Evolutionary conservation across 2,329 filamentous ascomycete genomes (phyloP).

Genomic region (Calonectria fujianensis): DNA sequence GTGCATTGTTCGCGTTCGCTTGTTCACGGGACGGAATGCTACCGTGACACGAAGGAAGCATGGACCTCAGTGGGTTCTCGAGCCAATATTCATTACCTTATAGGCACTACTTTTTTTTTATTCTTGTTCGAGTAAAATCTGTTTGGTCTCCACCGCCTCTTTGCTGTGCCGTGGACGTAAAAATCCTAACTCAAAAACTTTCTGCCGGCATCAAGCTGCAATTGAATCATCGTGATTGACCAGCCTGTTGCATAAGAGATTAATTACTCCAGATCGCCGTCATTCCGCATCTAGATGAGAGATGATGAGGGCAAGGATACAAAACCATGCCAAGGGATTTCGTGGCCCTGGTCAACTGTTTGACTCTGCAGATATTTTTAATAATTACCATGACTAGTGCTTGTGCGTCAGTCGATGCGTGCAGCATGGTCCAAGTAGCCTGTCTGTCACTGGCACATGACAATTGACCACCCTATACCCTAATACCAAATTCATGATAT

Average conservation of each 20-base stretch:
- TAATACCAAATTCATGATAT: not conserved
- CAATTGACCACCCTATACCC: not conserved
- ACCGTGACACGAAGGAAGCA: not conserved
- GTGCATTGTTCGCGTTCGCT: not conserved
- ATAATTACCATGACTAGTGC: not conserved
- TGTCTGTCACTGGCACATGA: not conserved
- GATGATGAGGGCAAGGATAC: constrained; percentile 9
- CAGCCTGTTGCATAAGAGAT: not conserved
- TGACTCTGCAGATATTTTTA: not conserved
- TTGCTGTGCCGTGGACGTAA: not conserved
- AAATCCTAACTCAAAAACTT: not conserved
- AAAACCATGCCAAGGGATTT: not conserved
- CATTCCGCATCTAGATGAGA: not conserved
- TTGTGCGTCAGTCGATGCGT: not conserved
- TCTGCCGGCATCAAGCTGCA: not conserved
- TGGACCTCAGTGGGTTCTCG: not conserved
- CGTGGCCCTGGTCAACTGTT: not conserved
- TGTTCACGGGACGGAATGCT: constrained; percentile 10
- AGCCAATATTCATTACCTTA: not conserved
- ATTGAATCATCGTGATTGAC: not conserved
- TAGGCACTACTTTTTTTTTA: not conserved
- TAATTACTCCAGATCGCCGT: not conserved
- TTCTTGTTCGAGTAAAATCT: not conserved
- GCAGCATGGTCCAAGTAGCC: not conserved
- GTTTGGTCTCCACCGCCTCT: not conserved